Conservation (phyloP, 192 early-diverging fungal species). For the Backusella psychrophila region DNA sequence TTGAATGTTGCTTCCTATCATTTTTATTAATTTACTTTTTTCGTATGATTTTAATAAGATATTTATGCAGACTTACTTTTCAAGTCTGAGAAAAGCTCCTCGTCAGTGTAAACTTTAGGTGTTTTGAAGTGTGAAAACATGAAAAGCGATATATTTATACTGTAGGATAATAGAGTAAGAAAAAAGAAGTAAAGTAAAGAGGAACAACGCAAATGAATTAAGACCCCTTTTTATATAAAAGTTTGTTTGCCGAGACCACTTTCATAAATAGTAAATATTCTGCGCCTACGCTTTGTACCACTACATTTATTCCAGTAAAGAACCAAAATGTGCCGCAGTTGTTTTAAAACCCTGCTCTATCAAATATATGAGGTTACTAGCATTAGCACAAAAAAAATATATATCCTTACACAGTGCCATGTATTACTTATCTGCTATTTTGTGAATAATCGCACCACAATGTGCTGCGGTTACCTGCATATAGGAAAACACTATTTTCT, state of each 20-base stretch:
- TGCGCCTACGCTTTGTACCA: too few species aligned
- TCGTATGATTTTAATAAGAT: not conserved
- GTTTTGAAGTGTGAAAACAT: not conserved
- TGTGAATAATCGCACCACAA: too few species aligned
- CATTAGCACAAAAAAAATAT: too few species aligned
- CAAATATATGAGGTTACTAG: too few species aligned
- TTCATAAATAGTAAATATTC: not conserved
- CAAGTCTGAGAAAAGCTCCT: not conserved
- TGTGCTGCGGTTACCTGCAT: too few species aligned
- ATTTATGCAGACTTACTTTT: not conserved
- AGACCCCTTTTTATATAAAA: not conserved
- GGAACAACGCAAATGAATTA: not conserved
- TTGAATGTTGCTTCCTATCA: not conserved
- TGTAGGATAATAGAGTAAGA: not conserved
- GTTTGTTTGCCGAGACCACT: not conserved
- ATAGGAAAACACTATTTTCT: too few species aligned
- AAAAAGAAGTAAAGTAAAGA: not conserved
- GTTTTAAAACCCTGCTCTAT: too few species aligned
- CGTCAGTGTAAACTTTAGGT: not conserved
- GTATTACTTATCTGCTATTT: too few species aligned
- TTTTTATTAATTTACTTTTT: not conserved
- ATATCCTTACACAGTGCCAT: too few species aligned
- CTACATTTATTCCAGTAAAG: too few species aligned
- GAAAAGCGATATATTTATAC: not conserved
- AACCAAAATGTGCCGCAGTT: not conserved